These are phyloP conservation scores for Nidularia sp. DNA, from an alignment of 768 basidiomycete species.

Conservation along the genomic window DNA sequence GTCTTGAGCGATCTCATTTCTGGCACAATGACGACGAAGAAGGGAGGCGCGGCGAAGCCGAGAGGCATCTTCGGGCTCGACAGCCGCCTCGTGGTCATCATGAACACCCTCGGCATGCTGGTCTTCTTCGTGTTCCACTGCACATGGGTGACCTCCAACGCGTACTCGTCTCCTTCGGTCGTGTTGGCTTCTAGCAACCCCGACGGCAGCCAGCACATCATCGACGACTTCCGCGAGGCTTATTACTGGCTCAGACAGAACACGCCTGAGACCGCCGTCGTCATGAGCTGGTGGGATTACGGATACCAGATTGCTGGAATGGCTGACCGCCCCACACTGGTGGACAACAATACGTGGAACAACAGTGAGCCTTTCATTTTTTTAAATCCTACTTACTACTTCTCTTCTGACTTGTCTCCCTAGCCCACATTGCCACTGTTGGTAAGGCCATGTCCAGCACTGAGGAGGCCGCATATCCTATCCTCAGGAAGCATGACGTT, in stretches of 20 bases:
- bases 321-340: conserved; percentile 93
- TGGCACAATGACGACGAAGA: conserved; percentile 27
- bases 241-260: conserved; percentile 99
- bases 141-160: conserved; percentile 91
- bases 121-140: conserved; percentile 93
- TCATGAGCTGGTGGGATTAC: conserved; percentile 99
- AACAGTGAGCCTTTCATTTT: conserved; percentile 65
- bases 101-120: conserved; percentile 75
- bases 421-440: conserved; percentile 97
- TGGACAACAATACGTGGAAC: conserved; percentile 99
- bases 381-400: no score
- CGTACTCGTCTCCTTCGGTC: conserved; percentile 97
- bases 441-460: conserved; percentile 96
- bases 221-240: conserved; percentile 98
- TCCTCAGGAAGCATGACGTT: conserved; percentile 95
- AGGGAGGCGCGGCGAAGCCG: conserved; percentile 23
- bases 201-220: conserved; percentile 91
- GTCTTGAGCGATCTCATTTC: conserved; percentile 38
- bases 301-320: conserved; percentile 99
- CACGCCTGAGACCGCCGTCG: conserved; percentile 85
- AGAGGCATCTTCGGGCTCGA: conserved; percentile 84
- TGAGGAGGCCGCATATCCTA: conserved; percentile 96
- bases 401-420: neutral
- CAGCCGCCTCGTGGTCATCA: conserved; percentile 69
- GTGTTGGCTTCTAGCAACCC: conserved; percentile 76